Conservation (phyloP, 2,329 filamentous ascomycete species). For the Juglanconis oblonga region DNA sequence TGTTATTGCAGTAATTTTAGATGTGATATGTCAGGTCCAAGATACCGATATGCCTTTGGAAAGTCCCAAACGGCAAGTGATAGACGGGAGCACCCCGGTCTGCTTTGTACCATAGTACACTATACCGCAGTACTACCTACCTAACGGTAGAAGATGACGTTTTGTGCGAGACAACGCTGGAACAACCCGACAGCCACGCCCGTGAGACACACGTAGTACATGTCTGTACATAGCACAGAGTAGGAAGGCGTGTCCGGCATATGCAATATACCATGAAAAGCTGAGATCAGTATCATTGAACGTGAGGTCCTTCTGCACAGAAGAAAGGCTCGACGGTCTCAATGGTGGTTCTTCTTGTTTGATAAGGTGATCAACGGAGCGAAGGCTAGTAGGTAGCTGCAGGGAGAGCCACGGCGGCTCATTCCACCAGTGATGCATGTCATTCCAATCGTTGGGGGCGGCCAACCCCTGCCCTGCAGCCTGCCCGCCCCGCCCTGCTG, state of each 20-base stretch:
- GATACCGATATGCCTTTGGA: background rate
- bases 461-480: background rate
- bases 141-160: no score
- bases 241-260: no score
- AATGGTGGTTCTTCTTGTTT: background rate
- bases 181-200: no score
- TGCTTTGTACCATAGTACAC: no score
- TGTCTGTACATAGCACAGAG: no score
- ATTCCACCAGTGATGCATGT: background rate
- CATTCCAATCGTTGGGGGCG: background rate
- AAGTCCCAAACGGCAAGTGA: background rate
- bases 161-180: no score
- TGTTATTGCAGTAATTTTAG: background rate
- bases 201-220: no score
- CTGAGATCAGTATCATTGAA: no score
- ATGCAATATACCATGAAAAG: no score
- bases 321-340: no score
- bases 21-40: background rate
- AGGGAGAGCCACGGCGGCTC: background rate
- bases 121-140: no score
- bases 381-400: background rate
- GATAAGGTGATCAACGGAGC: background rate
- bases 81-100: background rate
- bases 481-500: background rate
- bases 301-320: no score